Evolutionary conservation across 2,329 filamentous ascomycete species (phyloP), one percentile per base, ranked within the genome.

Genomic region (Talaromyces piceae): DNA sequence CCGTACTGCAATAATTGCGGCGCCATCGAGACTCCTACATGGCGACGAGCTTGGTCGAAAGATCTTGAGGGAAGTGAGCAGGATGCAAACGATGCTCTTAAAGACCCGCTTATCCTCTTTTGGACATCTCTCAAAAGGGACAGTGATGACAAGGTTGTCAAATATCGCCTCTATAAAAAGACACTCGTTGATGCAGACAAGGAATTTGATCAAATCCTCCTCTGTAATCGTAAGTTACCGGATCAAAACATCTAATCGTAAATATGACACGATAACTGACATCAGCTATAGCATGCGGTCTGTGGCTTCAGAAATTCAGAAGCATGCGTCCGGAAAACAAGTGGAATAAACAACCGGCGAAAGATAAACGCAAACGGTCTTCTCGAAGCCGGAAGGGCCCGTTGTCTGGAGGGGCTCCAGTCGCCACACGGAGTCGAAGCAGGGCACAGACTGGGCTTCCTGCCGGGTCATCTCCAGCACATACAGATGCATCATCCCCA

Each of bases 1-100:
- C 85, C 86, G 1, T 97, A 85, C 63, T 98, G 93, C 67, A 81
- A 81, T 56, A 95, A 97, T 61, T 98, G 93, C 61, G 93, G 93
- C 5, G 87, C 90, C 5, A 95, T 98, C 52, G 88, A 97, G 61
- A 98, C 93, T 0, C 88, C 91, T 0, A 96, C 91, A 0, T 98
- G 93, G 93, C 84, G 93, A 54, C 93, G 91, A 63, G 88, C 93
- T 11, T 96, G 86, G 78, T 83, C 83, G n/a, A 88, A 89, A 61
- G 77, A 87, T 6, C 77, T 84, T 43, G 73, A 81, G 13, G 90
- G 88, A 1, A 77, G 78, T 27, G 88, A 89, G 0, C 77, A 80
- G 3, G 81, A 84, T 54, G 77, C 87, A 44, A 82, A 88, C 53
- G 82, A 85, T 49, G 87, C 84, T 0, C 83, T 87, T 53, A 84